Base-by-base conservation (phyloP, 164 flowering plant species). In the Aristolochia contorta region DNA sequence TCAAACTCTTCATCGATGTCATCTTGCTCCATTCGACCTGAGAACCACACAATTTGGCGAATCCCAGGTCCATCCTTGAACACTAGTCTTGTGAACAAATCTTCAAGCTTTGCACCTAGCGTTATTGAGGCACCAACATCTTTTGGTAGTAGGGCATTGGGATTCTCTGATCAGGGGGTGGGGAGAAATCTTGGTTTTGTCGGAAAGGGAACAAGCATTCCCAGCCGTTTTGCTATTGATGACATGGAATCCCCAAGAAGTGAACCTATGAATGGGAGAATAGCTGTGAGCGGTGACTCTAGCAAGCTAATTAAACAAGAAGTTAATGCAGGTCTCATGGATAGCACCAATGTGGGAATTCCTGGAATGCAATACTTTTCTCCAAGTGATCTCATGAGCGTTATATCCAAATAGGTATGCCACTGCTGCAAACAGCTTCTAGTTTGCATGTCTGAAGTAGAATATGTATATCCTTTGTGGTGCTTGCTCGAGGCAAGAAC, bases 361-460 rank as follows among this genome's bases (percentile, higher is more conserved):
- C 78, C 81, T 3, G 51, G 62, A 48, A 27, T 77, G 22, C 82
- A 65, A 47, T 71, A 76, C 12, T 69, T 67, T 61, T 64, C 83
- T 50, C 64, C 81, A 12, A 78, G 65, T 62, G 86, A 84, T 71
- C 75, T 79, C 56, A 87, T 78, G 86, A 72, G 90, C 61, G 81
- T 80, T 49, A 77, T 84, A 72, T 79, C 84, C 16, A 78, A 86
- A 71, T 81, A 83, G 85, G 85, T 80, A 78, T 72, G 16, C 54
- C 15, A 47, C 8, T 54, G 2, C 56, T 54, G 16, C 6, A 13
- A 54, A 6, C 6, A 19, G 56, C 23, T 54, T 24, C n/a, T 22
- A 12, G 12, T 0, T 49, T 18, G 19, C 19, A 1, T 18, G 4
- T 49, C 19, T 49, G 22, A 49, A 49, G 53, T 49, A 49, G 53